Base-by-base conservation (phyloP, 345 rosid genomes). In the Pelargonium nanum region DNA sequence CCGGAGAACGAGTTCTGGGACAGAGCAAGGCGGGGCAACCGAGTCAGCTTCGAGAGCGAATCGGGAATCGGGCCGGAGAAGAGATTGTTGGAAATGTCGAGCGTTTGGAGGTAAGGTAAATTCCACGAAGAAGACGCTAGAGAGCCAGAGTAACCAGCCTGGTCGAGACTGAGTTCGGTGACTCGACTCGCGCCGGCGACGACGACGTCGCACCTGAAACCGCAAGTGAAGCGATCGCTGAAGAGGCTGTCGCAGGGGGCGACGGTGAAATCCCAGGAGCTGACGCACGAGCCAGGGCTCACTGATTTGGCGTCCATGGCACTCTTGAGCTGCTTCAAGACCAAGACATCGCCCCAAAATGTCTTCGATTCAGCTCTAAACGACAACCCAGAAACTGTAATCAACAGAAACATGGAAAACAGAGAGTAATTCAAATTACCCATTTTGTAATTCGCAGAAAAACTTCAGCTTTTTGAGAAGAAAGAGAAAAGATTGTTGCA, bases 211-310 rank as follows among this genome's bases (percentile, higher is more conserved):
- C 98, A 91, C 50, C 96, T 80, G 83, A 91, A 88, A 19, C 98
- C 98, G 60, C 98, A 91, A 0, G 87, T 83, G 86, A 91, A 88
- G 22, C 67, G 63, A 19, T 88, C 90, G 62, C 86, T 66, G 79
- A 81, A 91, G 40, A 86, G 74, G 73, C 15, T 62, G 74, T 86
- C 98, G 60, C 96, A 91, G 8, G 96, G 98, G 65, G 88, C 98
- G 32, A 75, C 58, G 4, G 86, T 66, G 78, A 91, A 91, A 65
- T 91, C 87, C 98, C 96, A 91, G 0, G 96, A 79, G 63, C 81
- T 75, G 60, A 88, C 60, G 67, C 98, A 88, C 4, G 96, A 91
- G 12, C 98, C 98, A 1, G 88, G 87, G 32, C 4, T 75, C 28
- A 83, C 61, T 0, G 96, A 86, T 58, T 59, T 71, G 12, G 78